Conservation (phyloP, 2,329 filamentous ascomycete genomes). For the Paraphaeosphaeria sporulosa region DNA sequence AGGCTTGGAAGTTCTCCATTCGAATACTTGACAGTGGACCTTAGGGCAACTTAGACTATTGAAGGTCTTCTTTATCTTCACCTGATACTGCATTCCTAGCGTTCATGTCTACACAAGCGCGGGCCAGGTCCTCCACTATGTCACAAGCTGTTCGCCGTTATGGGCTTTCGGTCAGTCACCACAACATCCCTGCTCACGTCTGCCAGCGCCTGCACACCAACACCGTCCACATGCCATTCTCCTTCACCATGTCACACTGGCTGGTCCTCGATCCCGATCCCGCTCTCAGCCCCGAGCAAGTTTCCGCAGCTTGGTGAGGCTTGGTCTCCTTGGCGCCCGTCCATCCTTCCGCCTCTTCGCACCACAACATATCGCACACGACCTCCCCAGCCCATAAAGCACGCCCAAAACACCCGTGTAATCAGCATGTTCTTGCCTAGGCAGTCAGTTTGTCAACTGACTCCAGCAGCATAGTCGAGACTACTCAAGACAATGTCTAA, state of each 20-base stretch:
- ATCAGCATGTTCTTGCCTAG: too few relatives aligned
- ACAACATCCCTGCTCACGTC: background rate
- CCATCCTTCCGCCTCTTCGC: background rate
- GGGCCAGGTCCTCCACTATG: too few relatives aligned
- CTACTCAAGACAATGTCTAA: background rate
- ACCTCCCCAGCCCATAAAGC: background rate
- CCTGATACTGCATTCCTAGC: too few relatives aligned
- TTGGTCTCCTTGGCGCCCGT: slow-evolving; percentile 8
- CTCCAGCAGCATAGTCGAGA: background rate
- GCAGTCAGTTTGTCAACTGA: background rate
- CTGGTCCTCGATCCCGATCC: slow-evolving; percentile 7
- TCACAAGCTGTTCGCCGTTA: too few relatives aligned
- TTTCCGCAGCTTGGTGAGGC: slow-evolving; percentile 11
- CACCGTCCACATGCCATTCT: background rate
- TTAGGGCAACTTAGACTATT: too few relatives aligned
- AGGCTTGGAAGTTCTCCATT: too few relatives aligned
- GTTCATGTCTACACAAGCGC: too few relatives aligned
- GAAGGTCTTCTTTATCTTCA: too few relatives aligned
- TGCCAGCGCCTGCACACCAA: background rate
- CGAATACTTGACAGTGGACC: too few relatives aligned
- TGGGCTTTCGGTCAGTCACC: background rate
- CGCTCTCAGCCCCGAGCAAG: slow-evolving; percentile 6
- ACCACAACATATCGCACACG: background rate
- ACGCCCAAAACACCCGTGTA: background rate
- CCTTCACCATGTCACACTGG: background rate